These are phyloP conservation scores for Thermomyces lanuginosus DNA, from an alignment of 2,329 filamentous ascomycete species.

Conservation along the genomic window DNA sequence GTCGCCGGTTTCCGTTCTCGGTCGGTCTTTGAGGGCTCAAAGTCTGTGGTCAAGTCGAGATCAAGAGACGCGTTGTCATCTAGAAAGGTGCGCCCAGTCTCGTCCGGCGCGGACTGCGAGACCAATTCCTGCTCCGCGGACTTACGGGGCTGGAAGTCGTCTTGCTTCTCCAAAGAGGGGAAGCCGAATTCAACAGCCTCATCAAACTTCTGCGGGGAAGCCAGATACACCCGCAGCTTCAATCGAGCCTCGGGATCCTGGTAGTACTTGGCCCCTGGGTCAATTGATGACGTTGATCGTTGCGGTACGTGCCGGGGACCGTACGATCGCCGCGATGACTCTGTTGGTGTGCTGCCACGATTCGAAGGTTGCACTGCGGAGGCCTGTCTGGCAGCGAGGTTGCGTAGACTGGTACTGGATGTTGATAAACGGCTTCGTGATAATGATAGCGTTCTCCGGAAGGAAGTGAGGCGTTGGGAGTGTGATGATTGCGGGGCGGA, in stretches of 20 bases:
- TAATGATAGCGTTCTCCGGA: constrained; percentile 56
- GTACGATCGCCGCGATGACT: constrained; percentile 24
- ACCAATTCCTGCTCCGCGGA: constrained; percentile 19
- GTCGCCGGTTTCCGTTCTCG: constrained; percentile 23
- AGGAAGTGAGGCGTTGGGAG: constrained; percentile 37
- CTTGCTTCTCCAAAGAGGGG: constrained; percentile 34
- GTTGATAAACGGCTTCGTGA: constrained; percentile 38
- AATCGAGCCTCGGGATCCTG: constrained; percentile 76
- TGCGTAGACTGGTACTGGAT: constrained; percentile 26
- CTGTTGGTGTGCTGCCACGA: constrained; percentile 7
- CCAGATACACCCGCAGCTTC: constrained; percentile 71
- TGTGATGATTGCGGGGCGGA: constrained; percentile 5
- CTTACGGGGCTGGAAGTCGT: constrained; percentile 11
- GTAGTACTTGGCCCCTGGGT: constrained; percentile 64
- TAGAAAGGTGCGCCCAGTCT: constrained; percentile 37
- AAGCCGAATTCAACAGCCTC: constrained; percentile 92
- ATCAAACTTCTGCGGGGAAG: constrained; percentile 86
- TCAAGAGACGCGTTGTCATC: constrained; percentile 26
- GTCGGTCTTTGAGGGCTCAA: neutral
- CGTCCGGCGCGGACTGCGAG: constrained; percentile 14
- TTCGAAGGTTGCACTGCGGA: constrained; percentile 15
- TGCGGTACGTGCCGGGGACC: constrained; percentile 35
- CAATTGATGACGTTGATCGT: constrained; percentile 39
- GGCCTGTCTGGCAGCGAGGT: constrained; percentile 29
- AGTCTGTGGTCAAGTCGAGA: constrained; percentile 3